These are phyloP conservation scores for Fusarium hainanense DNA, from an alignment of 2,329 filamentous ascomycete species.

Conservation along the genomic window DNA sequence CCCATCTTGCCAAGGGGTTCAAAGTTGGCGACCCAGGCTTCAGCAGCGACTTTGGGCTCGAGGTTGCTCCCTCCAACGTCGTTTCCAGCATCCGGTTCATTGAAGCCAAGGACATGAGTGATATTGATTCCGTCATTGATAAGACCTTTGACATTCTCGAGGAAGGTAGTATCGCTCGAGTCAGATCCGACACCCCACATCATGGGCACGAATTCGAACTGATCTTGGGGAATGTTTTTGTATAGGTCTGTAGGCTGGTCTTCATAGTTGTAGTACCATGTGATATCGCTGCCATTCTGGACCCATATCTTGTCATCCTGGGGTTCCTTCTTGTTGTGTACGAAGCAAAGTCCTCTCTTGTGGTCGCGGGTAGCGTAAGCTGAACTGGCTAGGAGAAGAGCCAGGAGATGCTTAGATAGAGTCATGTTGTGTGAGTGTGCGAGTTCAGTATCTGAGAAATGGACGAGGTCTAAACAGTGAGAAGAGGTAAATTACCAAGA, in stretches of 20 bases:
- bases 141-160: constrained; percentile 66
- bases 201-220: constrained; percentile 83
- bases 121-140: constrained; percentile 67
- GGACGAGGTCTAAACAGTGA: background rate
- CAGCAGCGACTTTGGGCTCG: constrained; percentile 68
- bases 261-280: constrained; percentile 89
- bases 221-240: constrained; percentile 58
- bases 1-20: constrained; percentile 73
- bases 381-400: constrained; percentile 39
- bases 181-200: constrained; percentile 72
- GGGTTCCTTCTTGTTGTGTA: constrained; percentile 65
- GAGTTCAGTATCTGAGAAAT: background rate
- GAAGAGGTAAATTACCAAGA: background rate
- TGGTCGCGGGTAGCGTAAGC: constrained; percentile 49
- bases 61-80: constrained; percentile 72
- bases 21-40: constrained; percentile 77
- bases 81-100: constrained; percentile 75
- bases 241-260: constrained; percentile 66
- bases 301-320: constrained; percentile 75
- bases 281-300: constrained; percentile 66
- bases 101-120: constrained; percentile 77
- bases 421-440: constrained; percentile 13
- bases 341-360: constrained; percentile 80
- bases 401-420: constrained; percentile 13
- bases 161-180: constrained; percentile 68